A percentile compares a stretch with the other conserved stretches of the same genome.
phyloP scores from a whole-genome alignment of 805 yeast species.

The Candida succiphila region DNA sequence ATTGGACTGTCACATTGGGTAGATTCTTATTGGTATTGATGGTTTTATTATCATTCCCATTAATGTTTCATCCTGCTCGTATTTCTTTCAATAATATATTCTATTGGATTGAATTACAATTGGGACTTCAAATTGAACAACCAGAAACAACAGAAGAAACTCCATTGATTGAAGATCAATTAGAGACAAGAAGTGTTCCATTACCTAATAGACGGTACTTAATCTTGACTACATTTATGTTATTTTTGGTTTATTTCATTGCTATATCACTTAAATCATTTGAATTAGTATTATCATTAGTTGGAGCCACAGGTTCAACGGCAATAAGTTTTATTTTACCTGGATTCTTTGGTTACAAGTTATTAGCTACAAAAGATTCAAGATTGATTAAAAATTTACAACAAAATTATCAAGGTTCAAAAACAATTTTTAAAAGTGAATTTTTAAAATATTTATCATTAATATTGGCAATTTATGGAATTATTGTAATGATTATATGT shows the following conservation, averaged over 20 bases:
- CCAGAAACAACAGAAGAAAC: neutral
- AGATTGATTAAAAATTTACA: conserved; percentile 5
- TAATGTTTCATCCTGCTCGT: conserved; percentile 76
- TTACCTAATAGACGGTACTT: conserved; percentile 36
- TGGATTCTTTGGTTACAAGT: conserved; percentile 62
- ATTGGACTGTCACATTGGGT: conserved; percentile 40
- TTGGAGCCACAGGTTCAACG: conserved; percentile 80
- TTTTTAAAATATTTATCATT: conserved; percentile 19
- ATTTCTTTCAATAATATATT: conserved; percentile 60
- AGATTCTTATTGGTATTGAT: conserved; percentile 55
- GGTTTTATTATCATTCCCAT: conserved; percentile 70
- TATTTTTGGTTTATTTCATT: conserved; percentile 37
- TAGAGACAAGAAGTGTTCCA: conserved; percentile 25
- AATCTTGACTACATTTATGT: conserved; percentile 36
- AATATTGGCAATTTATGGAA: conserved; percentile 41
- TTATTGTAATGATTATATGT: conserved; percentile 44
- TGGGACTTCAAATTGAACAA: neutral
- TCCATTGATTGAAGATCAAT: neutral
- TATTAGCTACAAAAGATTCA: conserved; percentile 26
- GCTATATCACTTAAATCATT: conserved; percentile 55
- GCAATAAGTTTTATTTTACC: conserved; percentile 71
- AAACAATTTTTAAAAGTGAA: conserved; percentile 12
- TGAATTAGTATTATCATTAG: conserved; percentile 60
- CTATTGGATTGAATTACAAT: conserved; percentile 27
- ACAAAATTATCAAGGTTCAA: conserved; percentile 8